Evolutionary conservation across 176 grass and related monocot species (phyloP).

Genomic region (Cocos nucifera): DNA sequence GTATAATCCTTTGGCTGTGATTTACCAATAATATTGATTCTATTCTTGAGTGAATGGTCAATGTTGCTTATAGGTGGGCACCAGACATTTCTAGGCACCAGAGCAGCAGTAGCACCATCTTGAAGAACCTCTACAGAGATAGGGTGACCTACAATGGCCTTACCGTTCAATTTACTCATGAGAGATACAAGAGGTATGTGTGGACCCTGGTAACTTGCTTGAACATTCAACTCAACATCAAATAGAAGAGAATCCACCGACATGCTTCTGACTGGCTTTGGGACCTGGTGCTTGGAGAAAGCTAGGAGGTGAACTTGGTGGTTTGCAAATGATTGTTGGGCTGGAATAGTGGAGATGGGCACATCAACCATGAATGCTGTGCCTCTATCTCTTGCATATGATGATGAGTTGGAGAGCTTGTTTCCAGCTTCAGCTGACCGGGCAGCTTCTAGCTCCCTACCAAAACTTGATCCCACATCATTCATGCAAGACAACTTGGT

Average conservation of each 20-base stretch:
- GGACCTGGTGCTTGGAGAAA: conserved; percentile 24
- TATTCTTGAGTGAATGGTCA: conserved; percentile 34
- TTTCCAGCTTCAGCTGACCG: conserved; percentile 41
- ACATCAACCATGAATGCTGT: conserved; percentile 3
- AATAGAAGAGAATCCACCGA: conserved; percentile 35
- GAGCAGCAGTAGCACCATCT: conserved; percentile 27
- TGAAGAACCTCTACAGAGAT: conserved; percentile 53
- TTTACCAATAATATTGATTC: conserved; percentile 15
- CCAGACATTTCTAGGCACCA: conserved; percentile 26
- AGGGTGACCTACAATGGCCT: conserved; percentile 78
- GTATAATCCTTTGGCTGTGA: conserved; percentile 14
- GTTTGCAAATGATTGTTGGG: conserved; percentile 27
- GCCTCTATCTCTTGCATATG: conserved; percentile 20
- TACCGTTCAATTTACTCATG: conserved; percentile 78
- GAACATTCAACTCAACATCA: conserved; percentile 73
- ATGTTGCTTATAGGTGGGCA: conserved; percentile 32
- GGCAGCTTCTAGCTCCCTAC: conserved; percentile 12
- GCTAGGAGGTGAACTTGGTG: conserved; percentile 21
- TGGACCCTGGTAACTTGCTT: conserved; percentile 59
- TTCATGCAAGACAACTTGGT: conserved; percentile 10
- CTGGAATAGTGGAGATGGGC: conserved; percentile 25
- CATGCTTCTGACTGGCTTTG: conserved; percentile 46
- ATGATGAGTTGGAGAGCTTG: conserved; percentile 9
- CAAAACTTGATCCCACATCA: conserved; percentile 13
- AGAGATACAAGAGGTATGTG: conserved; percentile 81